A percentile compares a stretch with the other conserved stretches of the same genome.
Evolutionary conservation across 345 rosid genomes (phyloP).

Genomic region (Eucalyptus camaldulensis): DNA sequence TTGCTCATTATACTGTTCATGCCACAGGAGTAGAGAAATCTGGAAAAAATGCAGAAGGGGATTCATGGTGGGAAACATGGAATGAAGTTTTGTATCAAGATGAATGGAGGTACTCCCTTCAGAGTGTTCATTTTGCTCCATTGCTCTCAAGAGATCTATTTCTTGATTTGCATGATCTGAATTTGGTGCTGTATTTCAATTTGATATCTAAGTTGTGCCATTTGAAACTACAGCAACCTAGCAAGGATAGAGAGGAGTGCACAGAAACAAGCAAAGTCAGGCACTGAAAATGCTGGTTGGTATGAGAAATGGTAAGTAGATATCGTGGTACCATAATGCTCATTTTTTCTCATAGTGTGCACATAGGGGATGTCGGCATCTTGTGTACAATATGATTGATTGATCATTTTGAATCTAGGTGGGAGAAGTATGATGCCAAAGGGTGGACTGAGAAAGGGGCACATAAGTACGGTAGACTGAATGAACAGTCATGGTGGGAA

Average conservation of each 20-base stretch:
- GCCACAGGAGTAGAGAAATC: conserved; percentile 92
- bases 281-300: conserved; percentile 97
- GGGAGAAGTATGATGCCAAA: conserved; percentile 99
- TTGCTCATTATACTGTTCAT: not conserved
- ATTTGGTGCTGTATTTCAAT: not conserved
- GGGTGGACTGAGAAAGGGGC: conserved; percentile 99
- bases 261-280: conserved; percentile 95
- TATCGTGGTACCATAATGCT: not conserved
- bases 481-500: conserved; percentile 99
- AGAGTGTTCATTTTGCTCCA: not conserved
- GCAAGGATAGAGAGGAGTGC: conserved; percentile 99
- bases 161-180: not conserved
- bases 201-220: not conserved
- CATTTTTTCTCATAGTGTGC: not conserved
- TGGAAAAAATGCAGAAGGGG: conserved; percentile 91
- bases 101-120: conserved; percentile 79
- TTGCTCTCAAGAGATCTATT: not conserved
- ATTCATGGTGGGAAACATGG: conserved; percentile 99
- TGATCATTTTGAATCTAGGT: conserved; percentile 34
- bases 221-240: conserved; percentile 54
- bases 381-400: not conserved
- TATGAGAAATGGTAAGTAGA: conserved; percentile 85
- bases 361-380: not conserved
- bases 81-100: conserved; percentile 97
- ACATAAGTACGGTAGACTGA: conserved; percentile 87